Percentiles rank a stretch among this genome's conserved stretches.
These are phyloP conservation scores for Kwoniella sp. DNA, from an alignment of 768 basidiomycete species.

Conservation along the genomic window DNA sequence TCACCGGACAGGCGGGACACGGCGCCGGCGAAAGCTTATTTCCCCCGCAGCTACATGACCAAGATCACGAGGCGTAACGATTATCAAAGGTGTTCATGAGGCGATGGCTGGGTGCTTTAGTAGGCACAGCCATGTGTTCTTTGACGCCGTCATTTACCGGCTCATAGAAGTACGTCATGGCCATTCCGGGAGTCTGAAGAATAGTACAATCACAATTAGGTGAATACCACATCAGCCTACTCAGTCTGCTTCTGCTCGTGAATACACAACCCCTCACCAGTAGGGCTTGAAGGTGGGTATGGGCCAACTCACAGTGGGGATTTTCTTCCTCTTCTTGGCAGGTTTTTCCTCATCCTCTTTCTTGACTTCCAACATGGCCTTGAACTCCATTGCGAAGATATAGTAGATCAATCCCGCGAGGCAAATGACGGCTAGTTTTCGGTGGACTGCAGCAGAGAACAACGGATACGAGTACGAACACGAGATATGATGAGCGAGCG, in stretches of 20 bases:
- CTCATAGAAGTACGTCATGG: constrained; percentile 49
- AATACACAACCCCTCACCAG: no score
- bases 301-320: constrained; percentile 44
- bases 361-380: constrained; percentile 26
- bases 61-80: constrained; percentile 47
- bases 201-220: neutral
- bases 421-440: constrained; percentile 33
- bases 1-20: no score
- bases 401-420: constrained; percentile 42
- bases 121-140: constrained; percentile 33
- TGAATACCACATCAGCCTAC: no score
- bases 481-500: no score
- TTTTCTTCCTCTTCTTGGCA: constrained; percentile 31
- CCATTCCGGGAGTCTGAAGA: constrained; percentile 45
- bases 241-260: no score
- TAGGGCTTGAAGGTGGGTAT: no score
- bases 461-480: no score
- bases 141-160: constrained; percentile 25
- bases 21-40: no score
- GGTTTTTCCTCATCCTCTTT: constrained; percentile 32
- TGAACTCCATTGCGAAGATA: constrained; percentile 38
- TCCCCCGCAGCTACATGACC: no score
- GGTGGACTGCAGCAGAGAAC: constrained; percentile 41
- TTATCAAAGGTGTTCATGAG: constrained; percentile 39
- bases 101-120: constrained; percentile 41